Evolutionary conservation across 805 yeast genomes (phyloP), one percentile per base, ranked within the genome.

Genomic region (Blastobotrys peoriensis): DNA sequence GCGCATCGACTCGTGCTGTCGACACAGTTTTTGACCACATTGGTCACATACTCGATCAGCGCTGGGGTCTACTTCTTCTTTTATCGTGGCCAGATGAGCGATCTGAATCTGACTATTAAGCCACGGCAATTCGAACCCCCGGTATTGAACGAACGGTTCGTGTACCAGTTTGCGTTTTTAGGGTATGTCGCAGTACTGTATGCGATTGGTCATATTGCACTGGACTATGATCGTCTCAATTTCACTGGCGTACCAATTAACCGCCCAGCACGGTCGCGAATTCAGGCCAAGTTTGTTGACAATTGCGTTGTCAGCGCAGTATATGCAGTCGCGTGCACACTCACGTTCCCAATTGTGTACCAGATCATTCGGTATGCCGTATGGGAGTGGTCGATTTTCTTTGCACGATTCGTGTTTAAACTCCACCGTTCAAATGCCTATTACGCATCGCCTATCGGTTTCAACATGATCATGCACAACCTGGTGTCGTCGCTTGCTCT

Each of bases 321-420:
- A 17, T 45, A 15, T 33, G 41, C 51, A 3, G 36, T 46, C 4
- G 36, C 22, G n/a, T 38, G 46, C 3, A 27, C 48, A 2, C 20
- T 53, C 8, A 25, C 36, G 21, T 45, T 39, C 46, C 55, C 54
- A 5, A 17, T 53, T 18, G 36, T 49, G 23, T 54, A 54, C 37
- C 39, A 30, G 20, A 20, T 46, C 18, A 23, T 52, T 36, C 44
- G 58, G 22, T 10, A 36, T n/a, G 21, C 19, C 3, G 28, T 51
- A 10, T 52, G 57, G 55, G 27, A 33, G n/a, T n/a, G n/a, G 8
- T 38, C 51, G n/a, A 13, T 48, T 28, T 22, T 34, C 2, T 5
- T 55, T 22, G 30, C 37, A 5, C 43, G 52, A 5, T 23, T 36
- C 10, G 34, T 53, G 20, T 34, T 38, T 33, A 44, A 38, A 3